These are phyloP conservation scores for Blastomyces gilchristii DNA, from an alignment of 2,329 filamentous ascomycete genomes.

Conservation along the genomic window DNA sequence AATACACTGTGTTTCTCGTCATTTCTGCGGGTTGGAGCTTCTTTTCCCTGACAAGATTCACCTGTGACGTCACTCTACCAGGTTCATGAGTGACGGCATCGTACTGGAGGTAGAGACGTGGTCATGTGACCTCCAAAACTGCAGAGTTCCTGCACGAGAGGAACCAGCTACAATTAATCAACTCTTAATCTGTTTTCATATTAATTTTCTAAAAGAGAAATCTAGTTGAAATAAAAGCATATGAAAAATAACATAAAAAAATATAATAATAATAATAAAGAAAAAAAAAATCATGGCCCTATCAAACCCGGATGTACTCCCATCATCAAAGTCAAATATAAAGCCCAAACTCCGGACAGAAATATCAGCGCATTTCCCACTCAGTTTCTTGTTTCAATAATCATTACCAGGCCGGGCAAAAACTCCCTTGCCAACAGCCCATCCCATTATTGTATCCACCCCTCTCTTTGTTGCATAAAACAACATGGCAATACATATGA, in stretches of 20 bases:
- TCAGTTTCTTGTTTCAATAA: background rate
- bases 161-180: background rate
- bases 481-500: background rate
- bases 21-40: background rate
- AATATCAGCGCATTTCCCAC: background rate
- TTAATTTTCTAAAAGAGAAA: background rate
- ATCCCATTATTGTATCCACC: background rate
- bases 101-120: background rate
- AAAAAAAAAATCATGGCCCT: background rate
- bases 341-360: background rate
- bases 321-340: background rate
- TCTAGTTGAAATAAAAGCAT: background rate
- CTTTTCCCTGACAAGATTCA: conserved; percentile 16
- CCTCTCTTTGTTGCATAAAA: background rate
- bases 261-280: background rate
- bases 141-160: no score
- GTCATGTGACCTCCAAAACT: background rate
- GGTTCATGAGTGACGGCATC: background rate
- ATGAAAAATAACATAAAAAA: background rate
- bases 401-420: background rate
- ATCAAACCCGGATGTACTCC: background rate
- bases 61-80: conserved; percentile 11
- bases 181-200: background rate
- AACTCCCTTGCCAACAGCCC: background rate
- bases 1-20: background rate